These are phyloP conservation scores for Glycine soja DNA, from an alignment of 306 rosid genomes.

Conservation along the genomic window DNA sequence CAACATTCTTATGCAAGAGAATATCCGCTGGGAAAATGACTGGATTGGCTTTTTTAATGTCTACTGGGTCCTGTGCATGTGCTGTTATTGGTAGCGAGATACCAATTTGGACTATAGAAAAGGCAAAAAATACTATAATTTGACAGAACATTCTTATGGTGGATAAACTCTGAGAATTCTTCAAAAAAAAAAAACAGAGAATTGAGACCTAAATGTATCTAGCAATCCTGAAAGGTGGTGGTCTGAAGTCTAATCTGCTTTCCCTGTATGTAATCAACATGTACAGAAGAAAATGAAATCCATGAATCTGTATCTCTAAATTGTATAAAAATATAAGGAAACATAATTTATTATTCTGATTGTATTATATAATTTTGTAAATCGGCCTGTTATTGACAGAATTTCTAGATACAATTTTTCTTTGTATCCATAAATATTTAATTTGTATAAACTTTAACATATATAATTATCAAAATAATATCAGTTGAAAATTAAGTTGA, in stretches of 20 bases:
- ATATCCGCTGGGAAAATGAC: constrained; percentile 52
- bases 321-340: not conserved
- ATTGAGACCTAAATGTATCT: not conserved
- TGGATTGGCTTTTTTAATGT: constrained; percentile 46
- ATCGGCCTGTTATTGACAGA: not conserved
- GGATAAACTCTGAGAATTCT: constrained; percentile 26
- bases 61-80: constrained; percentile 53
- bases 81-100: constrained; percentile 35
- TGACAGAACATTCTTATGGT: constrained; percentile 44
- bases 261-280: constrained; percentile 34
- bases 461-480: not conserved
- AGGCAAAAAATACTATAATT: constrained; percentile 33
- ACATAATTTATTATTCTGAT: constrained; percentile 1
- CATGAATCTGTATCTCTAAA: constrained; percentile 9
- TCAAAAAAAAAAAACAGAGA: too few species aligned
- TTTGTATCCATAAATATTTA: not conserved
- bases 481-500: not conserved
- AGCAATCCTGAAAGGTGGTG: constrained; percentile 38
- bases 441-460: not conserved
- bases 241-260: constrained; percentile 36
- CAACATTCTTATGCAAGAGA: constrained; percentile 33
- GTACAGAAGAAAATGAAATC: constrained; percentile 26
- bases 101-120: constrained; percentile 41
- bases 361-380: not conserved
- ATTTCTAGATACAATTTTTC: constrained; percentile 8